These are phyloP conservation scores for Leccinum rimulosum DNA, from an alignment of 768 basidiomycete species.

Conservation along the genomic window DNA sequence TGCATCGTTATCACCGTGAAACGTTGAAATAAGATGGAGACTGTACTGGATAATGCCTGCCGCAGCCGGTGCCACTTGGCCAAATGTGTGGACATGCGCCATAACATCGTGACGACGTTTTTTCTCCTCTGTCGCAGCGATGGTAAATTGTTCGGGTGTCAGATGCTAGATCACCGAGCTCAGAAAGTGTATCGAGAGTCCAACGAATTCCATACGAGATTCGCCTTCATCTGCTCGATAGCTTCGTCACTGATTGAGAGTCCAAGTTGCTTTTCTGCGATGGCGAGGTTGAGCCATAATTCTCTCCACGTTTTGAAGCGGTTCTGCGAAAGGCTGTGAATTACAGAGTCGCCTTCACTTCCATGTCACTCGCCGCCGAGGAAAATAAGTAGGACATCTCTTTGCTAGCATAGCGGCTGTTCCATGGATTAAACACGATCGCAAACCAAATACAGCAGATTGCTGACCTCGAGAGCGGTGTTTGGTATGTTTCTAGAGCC, in stretches of 20 bases:
- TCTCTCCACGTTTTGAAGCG: slow-evolving; percentile 94
- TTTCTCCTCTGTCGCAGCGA: slow-evolving; percentile 94
- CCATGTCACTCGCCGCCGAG: slow-evolving; percentile 59
- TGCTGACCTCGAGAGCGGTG: slow-evolving; percentile 71
- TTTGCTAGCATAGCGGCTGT: slow-evolving; percentile 97
- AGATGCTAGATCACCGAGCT: slow-evolving; percentile 52
- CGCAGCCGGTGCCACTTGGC: slow-evolving; percentile 87
- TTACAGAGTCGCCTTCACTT: not conserved
- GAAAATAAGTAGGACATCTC: slow-evolving; percentile 99
- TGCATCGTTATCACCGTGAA: slow-evolving; percentile 12
- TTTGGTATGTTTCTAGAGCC: slow-evolving; percentile 70
- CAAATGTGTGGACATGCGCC: slow-evolving; percentile 99
- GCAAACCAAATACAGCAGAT: not conserved
- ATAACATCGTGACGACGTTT: slow-evolving; percentile 98
- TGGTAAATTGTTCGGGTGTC: slow-evolving; percentile 85
- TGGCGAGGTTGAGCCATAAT: slow-evolving; percentile 94
- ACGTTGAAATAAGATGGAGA: slow-evolving; percentile 4
- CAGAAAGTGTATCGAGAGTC: not conserved
- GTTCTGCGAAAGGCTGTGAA: slow-evolving; percentile 50
- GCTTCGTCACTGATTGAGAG: slow-evolving; percentile 87
- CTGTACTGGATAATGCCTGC: slow-evolving; percentile 93
- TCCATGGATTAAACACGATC: slow-evolving; percentile 2
- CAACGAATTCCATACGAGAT: slow-evolving; percentile 54
- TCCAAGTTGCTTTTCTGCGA: slow-evolving; percentile 94
- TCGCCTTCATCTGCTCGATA: slow-evolving; percentile 90